These are phyloP conservation scores for Sclerotinia nivalis DNA, from an alignment of 2,329 filamentous ascomycete genomes.

Conservation along the genomic window DNA sequence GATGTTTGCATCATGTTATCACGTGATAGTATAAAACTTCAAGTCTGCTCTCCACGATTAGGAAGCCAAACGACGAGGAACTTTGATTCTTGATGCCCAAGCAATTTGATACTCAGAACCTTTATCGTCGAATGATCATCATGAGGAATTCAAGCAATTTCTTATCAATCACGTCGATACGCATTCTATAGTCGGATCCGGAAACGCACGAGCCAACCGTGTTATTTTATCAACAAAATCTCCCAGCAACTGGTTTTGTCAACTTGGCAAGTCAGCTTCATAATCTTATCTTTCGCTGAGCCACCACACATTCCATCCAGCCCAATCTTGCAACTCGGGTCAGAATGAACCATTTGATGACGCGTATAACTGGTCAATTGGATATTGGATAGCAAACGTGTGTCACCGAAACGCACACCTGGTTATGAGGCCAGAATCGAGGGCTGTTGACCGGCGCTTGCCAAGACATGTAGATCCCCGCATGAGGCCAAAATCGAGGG, in stretches of 20 bases:
- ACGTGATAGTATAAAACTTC: no score
- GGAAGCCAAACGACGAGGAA: background rate
- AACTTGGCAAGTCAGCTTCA: background rate
- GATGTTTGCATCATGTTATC: no score
- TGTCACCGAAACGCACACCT: background rate
- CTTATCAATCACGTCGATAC: background rate
- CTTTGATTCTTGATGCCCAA: background rate
- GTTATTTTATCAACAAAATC: background rate
- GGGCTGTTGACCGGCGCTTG: background rate
- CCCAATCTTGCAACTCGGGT: background rate
- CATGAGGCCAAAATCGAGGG: background rate
- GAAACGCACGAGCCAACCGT: background rate
- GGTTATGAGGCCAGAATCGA: background rate
- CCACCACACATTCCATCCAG: slow-evolving; percentile 6
- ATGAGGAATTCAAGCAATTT: background rate
- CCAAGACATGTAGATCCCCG: background rate
- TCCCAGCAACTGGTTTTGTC: background rate
- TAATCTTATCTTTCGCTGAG: background rate
- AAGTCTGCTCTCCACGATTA: no score
- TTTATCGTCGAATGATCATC: background rate
- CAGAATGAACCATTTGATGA: background rate
- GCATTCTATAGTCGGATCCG: background rate
- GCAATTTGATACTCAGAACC: background rate
- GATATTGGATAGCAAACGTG: background rate
- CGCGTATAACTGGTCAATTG: background rate